Percentiles rank a stretch among this genome's conserved stretches.
These are phyloP conservation scores for Phlebiopsis flavidoalba DNA, from an alignment of 768 basidiomycete species.

Conservation along the genomic window DNA sequence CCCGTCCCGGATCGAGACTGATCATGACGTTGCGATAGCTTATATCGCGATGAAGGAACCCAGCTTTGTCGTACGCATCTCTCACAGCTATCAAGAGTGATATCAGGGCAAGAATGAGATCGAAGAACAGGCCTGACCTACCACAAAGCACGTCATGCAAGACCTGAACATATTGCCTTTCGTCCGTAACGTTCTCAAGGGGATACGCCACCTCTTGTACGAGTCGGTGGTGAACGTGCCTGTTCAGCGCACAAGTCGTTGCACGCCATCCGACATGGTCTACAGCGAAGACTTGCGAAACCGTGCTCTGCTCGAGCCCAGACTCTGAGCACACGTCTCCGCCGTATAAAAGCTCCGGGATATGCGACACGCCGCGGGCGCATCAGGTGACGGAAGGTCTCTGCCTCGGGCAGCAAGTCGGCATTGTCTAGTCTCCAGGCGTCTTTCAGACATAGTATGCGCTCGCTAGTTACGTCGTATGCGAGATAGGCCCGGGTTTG, in stretches of 20 bases:
- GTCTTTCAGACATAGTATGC: neutral
- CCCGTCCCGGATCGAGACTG: too few relatives aligned
- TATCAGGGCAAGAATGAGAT: too few relatives aligned
- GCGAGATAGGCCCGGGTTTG: slow-evolving; percentile 4
- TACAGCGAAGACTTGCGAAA: neutral
- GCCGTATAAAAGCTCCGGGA: neutral
- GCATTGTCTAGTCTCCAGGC: neutral
- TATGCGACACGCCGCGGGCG: neutral
- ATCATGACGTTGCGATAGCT: neutral
- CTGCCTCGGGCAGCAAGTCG: neutral
- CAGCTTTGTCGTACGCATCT: too few relatives aligned
- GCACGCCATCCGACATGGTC: neutral
- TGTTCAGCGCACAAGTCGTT: neutral
- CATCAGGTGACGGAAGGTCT: neutral
- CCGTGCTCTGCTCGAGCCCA: neutral
- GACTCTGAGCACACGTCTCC: neutral
- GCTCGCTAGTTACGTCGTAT: neutral
- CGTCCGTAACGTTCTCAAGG: too few relatives aligned
- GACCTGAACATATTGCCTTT: neutral
- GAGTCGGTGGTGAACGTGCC: slow-evolving; percentile 3
- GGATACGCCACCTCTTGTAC: too few relatives aligned
- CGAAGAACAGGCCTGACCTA: too few relatives aligned
- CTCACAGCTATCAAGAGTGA: too few relatives aligned
- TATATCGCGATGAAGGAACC: neutral
- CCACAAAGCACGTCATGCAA: slow-evolving; percentile 1